phyloP scores from a whole-genome alignment of 2,329 filamentous ascomycete genomes.

The Cucurbitaria berberidis region DNA sequence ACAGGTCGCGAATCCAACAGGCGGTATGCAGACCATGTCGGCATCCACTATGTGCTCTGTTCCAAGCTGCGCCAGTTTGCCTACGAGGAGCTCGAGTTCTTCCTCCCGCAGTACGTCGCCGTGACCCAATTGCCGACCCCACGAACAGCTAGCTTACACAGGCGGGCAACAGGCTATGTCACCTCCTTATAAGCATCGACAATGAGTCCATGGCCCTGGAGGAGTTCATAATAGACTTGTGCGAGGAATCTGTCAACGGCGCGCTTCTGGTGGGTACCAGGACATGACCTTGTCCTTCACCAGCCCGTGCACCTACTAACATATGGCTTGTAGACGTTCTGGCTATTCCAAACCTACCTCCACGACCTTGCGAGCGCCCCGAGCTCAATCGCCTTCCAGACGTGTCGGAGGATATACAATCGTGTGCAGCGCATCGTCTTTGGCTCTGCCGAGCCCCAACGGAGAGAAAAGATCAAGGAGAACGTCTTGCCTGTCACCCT shows the following conservation, averaged over 20 bases:
- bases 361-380: slow-evolving; percentile 79
- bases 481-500: slow-evolving; percentile 82
- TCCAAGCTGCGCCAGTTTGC: slow-evolving; percentile 87
- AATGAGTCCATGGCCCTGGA: slow-evolving; percentile 92
- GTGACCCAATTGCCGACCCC: slow-evolving; percentile 15
- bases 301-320: slow-evolving; percentile 34
- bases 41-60: slow-evolving; percentile 88
- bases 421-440: slow-evolving; percentile 89
- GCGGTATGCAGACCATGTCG: slow-evolving; percentile 87
- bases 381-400: slow-evolving; percentile 78
- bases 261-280: slow-evolving; percentile 72
- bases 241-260: slow-evolving; percentile 85
- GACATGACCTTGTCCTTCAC: slow-evolving; percentile 18
- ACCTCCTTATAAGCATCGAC: slow-evolving; percentile 85
- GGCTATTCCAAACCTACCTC: slow-evolving; percentile 87
- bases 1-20: slow-evolving; percentile 53
- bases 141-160: slow-evolving; percentile 50
- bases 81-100: slow-evolving; percentile 93
- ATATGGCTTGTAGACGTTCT: slow-evolving; percentile 70
- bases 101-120: slow-evolving; percentile 67
- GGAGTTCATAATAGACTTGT: slow-evolving; percentile 84
- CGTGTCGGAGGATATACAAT: slow-evolving; percentile 83
- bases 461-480: slow-evolving; percentile 78
- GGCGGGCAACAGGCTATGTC: slow-evolving; percentile 64
- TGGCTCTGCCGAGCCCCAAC: slow-evolving; percentile 71